phyloP scores from a whole-genome alignment of 208 protist species.

The Crithidia bombi region DNA sequence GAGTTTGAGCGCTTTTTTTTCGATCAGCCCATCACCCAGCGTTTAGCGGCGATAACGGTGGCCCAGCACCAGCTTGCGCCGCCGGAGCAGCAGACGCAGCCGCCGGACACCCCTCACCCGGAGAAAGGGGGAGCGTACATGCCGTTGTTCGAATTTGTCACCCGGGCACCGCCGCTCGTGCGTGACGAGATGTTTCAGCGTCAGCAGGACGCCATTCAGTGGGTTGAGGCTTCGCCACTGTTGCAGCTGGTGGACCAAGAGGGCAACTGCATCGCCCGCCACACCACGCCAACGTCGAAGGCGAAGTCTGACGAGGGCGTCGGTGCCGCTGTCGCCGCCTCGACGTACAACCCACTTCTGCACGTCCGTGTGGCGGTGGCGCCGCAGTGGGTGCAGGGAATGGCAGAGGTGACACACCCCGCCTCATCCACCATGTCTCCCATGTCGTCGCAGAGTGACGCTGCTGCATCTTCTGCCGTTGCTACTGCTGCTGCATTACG shows the following conservation, averaged over 20 bases:
- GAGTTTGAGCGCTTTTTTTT: constrained; percentile 34
- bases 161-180: constrained; percentile 45
- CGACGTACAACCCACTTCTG: constrained; percentile 24
- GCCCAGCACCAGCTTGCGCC: constrained; percentile 26
- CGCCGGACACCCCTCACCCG: neutral
- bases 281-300: neutral
- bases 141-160: constrained; percentile 58
- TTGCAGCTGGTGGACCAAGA: constrained; percentile 39
- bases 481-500: neutral
- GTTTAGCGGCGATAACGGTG: constrained; percentile 50
- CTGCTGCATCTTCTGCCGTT: neutral
- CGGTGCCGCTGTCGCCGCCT: neutral
- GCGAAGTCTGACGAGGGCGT: neutral
- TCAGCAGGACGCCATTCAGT: constrained; percentile 35
- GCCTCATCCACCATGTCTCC: neutral
- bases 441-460: neutral
- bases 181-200: constrained; percentile 54
- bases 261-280: neutral
- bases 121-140: constrained; percentile 19
- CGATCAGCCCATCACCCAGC: constrained; percentile 42
- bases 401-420: neutral
- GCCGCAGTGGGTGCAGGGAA: constrained; percentile 11
- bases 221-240: constrained; percentile 38
- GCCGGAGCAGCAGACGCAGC: neutral
- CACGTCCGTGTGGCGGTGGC: constrained; percentile 22